phyloP scores from a whole-genome alignment of 352 stramenopile genomes.

The Globisporangium echinulatum region DNA sequence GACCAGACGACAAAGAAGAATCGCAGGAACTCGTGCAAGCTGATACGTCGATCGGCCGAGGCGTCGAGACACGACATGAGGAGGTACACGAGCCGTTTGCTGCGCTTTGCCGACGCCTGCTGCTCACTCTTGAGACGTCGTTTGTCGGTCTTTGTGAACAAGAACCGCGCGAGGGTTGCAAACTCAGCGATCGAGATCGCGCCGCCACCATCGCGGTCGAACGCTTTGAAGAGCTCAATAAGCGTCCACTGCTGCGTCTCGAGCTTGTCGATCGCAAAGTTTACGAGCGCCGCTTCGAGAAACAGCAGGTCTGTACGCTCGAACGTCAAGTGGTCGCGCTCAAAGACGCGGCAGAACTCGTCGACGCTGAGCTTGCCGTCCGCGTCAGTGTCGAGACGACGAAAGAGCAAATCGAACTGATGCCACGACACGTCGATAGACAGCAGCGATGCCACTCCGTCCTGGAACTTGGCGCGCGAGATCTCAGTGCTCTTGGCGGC shows the following conservation, averaged over 20 bases:
- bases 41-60: constrained; percentile 37
- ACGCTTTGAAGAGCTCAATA: constrained; percentile 37
- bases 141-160: constrained; percentile 21
- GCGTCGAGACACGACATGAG: constrained; percentile 42
- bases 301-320: constrained; percentile 24
- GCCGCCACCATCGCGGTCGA: constrained; percentile 40
- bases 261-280: constrained; percentile 34
- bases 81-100: constrained; percentile 43
- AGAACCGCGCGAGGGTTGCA: constrained; percentile 34
- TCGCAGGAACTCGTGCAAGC: constrained; percentile 34
- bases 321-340: constrained; percentile 18
- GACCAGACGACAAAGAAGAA: constrained; percentile 57
- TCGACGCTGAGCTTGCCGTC: constrained; percentile 32
- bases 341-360: constrained; percentile 36
- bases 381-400: constrained; percentile 27
- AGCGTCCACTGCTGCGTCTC: constrained; percentile 42
- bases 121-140: constrained; percentile 16
- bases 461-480: constrained; percentile 38
- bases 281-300: constrained; percentile 35
- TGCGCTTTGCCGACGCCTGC: constrained; percentile 7
- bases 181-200: constrained; percentile 48
- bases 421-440: constrained; percentile 41
- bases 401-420: constrained; percentile 45
- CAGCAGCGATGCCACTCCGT: constrained; percentile 23
- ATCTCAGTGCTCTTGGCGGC: constrained; percentile 18